phyloP scores from a whole-genome alignment of 2,329 filamentous ascomycete genomes.

The Ophiostoma angusticollis region DNA sequence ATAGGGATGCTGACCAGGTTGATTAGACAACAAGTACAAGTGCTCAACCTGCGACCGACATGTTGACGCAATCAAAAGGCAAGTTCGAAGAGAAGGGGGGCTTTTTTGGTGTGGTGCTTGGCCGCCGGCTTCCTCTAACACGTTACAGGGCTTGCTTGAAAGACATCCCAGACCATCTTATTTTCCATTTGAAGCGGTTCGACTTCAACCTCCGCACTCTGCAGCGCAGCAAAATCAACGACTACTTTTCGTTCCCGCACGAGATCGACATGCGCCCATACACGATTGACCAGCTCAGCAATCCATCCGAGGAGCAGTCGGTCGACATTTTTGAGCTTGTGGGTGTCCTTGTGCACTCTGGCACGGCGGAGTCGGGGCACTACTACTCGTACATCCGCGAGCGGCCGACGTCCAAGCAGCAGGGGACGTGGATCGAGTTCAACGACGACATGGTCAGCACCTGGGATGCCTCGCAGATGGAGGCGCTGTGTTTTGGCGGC shows the following conservation, averaged over 20 bases:
- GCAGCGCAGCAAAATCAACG: conserved; percentile 85
- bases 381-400: conserved; percentile 95
- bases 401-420: conserved; percentile 39
- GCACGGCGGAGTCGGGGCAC: conserved; percentile 85
- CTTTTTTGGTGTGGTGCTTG: neutral
- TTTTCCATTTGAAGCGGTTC: conserved; percentile 87
- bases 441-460: conserved; percentile 74
- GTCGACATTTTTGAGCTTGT: conserved; percentile 84
- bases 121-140: conserved; percentile 2
- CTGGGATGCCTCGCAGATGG: conserved; percentile 64
- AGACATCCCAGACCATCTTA: conserved; percentile 83
- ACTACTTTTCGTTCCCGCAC: conserved; percentile 77
- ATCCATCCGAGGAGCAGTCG: conserved; percentile 38
- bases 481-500: conserved; percentile 70
- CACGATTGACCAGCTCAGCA: conserved; percentile 70
- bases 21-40: conserved; percentile 86
- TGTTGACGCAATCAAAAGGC: conserved; percentile 86
- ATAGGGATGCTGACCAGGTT: neutral
- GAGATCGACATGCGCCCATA: conserved; percentile 80
- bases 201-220: conserved; percentile 68
- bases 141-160: conserved; percentile 68
- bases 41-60: conserved; percentile 80
- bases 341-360: conserved; percentile 87
- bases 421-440: conserved; percentile 70
- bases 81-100: conserved; percentile 16